phyloP scores from a whole-genome alignment of 164 flowering plant genomes.

The Umbilicus rupestris region DNA sequence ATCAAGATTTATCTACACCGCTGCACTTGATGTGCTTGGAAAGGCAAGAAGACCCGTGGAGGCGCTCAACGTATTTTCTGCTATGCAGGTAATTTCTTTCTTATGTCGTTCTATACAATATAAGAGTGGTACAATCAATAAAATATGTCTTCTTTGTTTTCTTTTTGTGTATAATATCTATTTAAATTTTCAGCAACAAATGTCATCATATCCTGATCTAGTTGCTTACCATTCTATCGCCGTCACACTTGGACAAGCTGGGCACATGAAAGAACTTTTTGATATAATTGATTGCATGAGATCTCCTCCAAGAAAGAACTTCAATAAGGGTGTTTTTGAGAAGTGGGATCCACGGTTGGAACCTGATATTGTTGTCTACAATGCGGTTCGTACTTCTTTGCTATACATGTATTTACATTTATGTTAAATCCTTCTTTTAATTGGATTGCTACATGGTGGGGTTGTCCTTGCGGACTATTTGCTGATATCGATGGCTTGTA shows the following conservation, averaged over 20 bases:
- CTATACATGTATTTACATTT: not conserved
- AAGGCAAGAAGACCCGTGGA: conserved; percentile 86
- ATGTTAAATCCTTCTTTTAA: not conserved
- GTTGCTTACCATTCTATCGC: conserved; percentile 82
- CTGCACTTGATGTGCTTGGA: conserved; percentile 80
- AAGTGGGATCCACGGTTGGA: conserved; percentile 80
- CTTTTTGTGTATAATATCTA: not conserved
- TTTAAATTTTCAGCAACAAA: conserved; percentile 44
- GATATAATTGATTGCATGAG: conserved; percentile 87
- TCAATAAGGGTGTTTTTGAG: conserved; percentile 37
- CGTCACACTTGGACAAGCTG: conserved; percentile 95
- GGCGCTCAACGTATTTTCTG: conserved; percentile 66
- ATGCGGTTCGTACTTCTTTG: conserved; percentile 57
- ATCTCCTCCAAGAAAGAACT: conserved; percentile 62
- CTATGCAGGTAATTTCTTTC: conserved; percentile 58
- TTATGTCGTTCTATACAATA: not conserved
- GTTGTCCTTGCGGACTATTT: not conserved
- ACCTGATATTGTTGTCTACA: conserved; percentile 75
- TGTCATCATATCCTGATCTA: conserved; percentile 73
- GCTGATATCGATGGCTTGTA: not conserved
- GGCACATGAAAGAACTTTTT: conserved; percentile 82
- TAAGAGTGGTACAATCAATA: not conserved
- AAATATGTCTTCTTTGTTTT: not conserved
- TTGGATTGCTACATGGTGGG: not conserved
- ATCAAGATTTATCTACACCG: conserved; percentile 62